Conservation (phyloP, 129 eudicot species). For the Rutidosis leptorrhynchoides region DNA sequence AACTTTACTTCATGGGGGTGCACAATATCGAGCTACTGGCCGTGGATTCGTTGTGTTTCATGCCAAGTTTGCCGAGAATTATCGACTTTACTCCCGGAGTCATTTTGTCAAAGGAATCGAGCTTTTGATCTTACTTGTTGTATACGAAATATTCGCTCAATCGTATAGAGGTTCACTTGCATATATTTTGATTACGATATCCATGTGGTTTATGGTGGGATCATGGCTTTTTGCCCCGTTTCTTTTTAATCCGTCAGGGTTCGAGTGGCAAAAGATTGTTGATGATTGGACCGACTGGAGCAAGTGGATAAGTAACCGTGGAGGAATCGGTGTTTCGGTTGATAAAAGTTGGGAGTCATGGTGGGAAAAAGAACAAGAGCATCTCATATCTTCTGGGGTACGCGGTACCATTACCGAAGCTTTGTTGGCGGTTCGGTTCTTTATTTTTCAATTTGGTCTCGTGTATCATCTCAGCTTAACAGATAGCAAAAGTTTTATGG, state of each 20-base stretch:
- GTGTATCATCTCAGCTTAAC: conserved; percentile 81
- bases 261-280: conserved; percentile 96
- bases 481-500: conserved; percentile 55
- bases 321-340: conserved; percentile 88
- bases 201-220: conserved; percentile 94
- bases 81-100: conserved; percentile 77
- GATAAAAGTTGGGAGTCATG: conserved; percentile 99
- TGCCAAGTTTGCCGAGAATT: conserved; percentile 92
- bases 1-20: conserved; percentile 97
- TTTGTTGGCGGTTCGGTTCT: conserved; percentile 70
- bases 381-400: conserved; percentile 68
- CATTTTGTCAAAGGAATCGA: conserved; percentile 95
- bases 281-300: conserved; percentile 98
- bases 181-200: conserved; percentile 63
- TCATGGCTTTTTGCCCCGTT: conserved; percentile 97
- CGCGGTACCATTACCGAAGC: conserved; percentile 72
- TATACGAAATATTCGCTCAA: conserved; percentile 71
- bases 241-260: conserved; percentile 93
- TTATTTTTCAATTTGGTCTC: conserved; percentile 84
- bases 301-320: conserved; percentile 81
- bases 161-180: conserved; percentile 64
- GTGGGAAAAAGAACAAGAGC: conserved; percentile 95
- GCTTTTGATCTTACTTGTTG: conserved; percentile 76
- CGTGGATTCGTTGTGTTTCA: conserved; percentile 97
- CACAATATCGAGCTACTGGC: conserved; percentile 80